Conservation (phyloP, 140 eudicot species). For the Stevia rebaudiana region DNA sequence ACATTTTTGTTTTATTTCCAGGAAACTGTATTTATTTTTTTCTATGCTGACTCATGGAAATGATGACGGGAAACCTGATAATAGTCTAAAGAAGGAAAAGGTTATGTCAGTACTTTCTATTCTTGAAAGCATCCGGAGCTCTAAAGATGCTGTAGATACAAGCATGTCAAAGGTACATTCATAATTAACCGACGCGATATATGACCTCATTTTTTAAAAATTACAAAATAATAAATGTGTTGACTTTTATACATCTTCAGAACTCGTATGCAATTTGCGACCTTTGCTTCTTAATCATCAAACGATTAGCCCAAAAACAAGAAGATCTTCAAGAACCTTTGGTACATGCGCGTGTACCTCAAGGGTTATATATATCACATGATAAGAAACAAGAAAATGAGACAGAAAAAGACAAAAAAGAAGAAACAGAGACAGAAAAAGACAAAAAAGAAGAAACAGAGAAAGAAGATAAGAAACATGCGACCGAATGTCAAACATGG, state of each 20-base stretch:
- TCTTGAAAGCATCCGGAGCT: slow-evolving; percentile 54
- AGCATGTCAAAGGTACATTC: slow-evolving; percentile 63
- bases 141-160: slow-evolving; percentile 62
- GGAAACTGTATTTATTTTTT: slow-evolving; percentile 61
- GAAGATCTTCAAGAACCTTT: slow-evolving; percentile 43
- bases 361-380: slow-evolving; percentile 46
- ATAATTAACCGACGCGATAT: neutral
- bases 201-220: neutral
- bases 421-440: slow-evolving; percentile 4
- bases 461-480: slow-evolving; percentile 24
- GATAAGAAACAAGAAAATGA: slow-evolving; percentile 18
- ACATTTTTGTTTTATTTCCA: slow-evolving; percentile 24
- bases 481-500: slow-evolving; percentile 60
- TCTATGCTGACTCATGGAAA: slow-evolving; percentile 71
- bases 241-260: slow-evolving; percentile 46
- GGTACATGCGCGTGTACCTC: slow-evolving; percentile 47
- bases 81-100: slow-evolving; percentile 48
- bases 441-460: slow-evolving; percentile 9
- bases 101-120: slow-evolving; percentile 45
- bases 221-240: neutral
- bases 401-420: neutral
- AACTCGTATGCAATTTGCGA: slow-evolving; percentile 83
- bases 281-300: slow-evolving; percentile 59
- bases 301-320: slow-evolving; percentile 52
- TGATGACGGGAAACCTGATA: slow-evolving; percentile 59